Conservation (phyloP, 495 filamentous ascomycete species). For the Trichoderma parareesei region DNA sequence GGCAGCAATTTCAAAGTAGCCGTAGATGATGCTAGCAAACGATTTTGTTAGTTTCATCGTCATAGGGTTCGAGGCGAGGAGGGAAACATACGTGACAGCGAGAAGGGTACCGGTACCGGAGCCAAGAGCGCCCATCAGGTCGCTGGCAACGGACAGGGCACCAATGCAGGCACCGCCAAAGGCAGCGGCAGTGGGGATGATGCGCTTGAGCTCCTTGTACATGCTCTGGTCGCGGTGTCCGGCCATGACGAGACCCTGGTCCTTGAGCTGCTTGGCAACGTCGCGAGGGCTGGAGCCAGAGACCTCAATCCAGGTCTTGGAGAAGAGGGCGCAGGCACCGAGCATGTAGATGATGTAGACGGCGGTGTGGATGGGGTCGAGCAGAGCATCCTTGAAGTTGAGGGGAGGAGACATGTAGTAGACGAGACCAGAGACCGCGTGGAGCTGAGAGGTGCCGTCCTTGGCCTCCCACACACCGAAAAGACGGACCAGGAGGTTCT, state of each 20-base stretch:
- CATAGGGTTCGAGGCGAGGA: conserved; percentile 16
- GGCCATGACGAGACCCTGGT: conserved; percentile 98
- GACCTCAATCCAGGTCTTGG: conserved; percentile 99
- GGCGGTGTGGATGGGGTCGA: conserved; percentile 94
- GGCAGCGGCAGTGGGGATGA: conserved; percentile 95
- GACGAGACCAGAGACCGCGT: conserved; percentile 80
- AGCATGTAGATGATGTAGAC: conserved; percentile 97
- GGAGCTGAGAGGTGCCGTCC: conserved; percentile 93
- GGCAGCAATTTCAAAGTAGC: conserved; percentile 98
- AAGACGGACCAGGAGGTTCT: conserved; percentile 94
- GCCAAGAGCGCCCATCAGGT: conserved; percentile 92
- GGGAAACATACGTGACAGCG: conserved; percentile 85
- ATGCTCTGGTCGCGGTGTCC: conserved; percentile 99
- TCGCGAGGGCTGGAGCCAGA: conserved; percentile 95
- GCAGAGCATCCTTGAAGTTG: conserved; percentile 91
- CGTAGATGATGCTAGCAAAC: conserved; percentile 78
- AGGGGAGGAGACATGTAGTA: conserved; percentile 99
- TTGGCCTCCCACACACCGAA: conserved; percentile 97
- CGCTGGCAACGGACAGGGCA: conserved; percentile 87
- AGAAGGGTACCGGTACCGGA: conserved; percentile 96
- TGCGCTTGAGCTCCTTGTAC: conserved; percentile 99
- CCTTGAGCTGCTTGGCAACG: conserved; percentile 99
- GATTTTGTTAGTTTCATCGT: conserved; percentile 27
- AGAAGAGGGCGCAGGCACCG: conserved; percentile 94
- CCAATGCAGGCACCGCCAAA: conserved; percentile 99